Evolutionary conservation across 164 flowering plant species (phyloP), one percentile per base, ranked within the genome.

Genomic region (Macadamia integrifolia): DNA sequence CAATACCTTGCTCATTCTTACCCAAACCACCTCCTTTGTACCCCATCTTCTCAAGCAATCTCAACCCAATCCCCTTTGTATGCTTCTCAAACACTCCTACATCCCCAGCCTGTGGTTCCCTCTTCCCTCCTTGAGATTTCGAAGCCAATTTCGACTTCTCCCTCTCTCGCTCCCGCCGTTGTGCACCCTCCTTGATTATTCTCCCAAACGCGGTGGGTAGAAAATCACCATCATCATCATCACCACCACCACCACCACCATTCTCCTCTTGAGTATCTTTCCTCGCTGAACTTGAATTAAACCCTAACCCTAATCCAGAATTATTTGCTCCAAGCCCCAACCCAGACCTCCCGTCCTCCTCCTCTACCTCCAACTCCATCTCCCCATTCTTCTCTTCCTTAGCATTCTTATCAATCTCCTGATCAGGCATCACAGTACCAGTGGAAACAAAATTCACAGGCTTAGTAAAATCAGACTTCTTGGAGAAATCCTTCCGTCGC

Each of bases 11-110:
- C 68, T 77, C 71, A 60, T 93, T 83, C 77, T 85, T 91, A 55
- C 98, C 97, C 67, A 93, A 80, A 6, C 98, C 98, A 50, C 96
- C 96, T 55, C 98, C 98, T 77, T 85, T 88, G 65, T 91, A 93
- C 9, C 98, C 97, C 98, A 89, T 92, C 60, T 85, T 88, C 79
- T 87, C 92, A 28, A 92, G 76, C 74, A 88, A 68, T 60, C 79
- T 90, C 86, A 81, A 68, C 44, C 92, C 98, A 78, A 93, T 83
- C 32, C 97, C 98, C 71, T 85, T 89, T 0, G 98, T 87, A 69
- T 85, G 81, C 75, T 80, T 81, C 85, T 91, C 96, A 66, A 92
- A 92, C 7, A 13, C 71, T 31, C 96, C 98, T 3, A 86, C 87
- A 68, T 81, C 77, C 6, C 68, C 79, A 42, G 44, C 1, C 6